Evolutionary conservation across 2,329 filamentous ascomycete genomes (phyloP).

Genomic region (Elsinoe arachidis): DNA sequence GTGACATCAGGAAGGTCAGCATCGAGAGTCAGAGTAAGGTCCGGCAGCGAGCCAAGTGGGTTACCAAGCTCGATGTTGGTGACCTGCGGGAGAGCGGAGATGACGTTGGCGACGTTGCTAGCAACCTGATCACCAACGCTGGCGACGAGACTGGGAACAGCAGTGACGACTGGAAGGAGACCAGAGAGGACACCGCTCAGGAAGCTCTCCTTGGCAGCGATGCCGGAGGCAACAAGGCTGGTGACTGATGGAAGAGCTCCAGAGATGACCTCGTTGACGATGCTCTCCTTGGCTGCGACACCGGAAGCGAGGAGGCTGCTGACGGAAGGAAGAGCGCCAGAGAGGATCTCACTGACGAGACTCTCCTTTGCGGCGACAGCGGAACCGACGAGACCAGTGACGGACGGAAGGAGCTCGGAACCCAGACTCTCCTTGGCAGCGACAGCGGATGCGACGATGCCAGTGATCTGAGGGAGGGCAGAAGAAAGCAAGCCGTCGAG

Average conservation of each 20-base stretch:
- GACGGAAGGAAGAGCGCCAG: background rate
- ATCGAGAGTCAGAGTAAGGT: conserved; percentile 1
- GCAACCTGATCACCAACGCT: background rate
- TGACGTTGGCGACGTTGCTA: background rate
- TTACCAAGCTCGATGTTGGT: conserved; percentile 1
- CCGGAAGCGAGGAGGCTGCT: background rate
- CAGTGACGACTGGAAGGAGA: background rate
- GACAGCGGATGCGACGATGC: background rate
- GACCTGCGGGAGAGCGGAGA: conserved; percentile 1
- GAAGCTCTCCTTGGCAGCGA: background rate
- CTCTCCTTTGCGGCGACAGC: conserved; percentile 1
- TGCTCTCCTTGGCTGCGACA: conserved; percentile 4
- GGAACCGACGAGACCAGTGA: background rate
- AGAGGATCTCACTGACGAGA: background rate
- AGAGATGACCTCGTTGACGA: background rate
- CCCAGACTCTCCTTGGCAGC: background rate
- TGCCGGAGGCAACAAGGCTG: background rate
- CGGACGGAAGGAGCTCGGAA: background rate
- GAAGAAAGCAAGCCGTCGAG: background rate
- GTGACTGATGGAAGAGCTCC: background rate
- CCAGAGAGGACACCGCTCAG: background rate
- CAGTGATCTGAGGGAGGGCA: background rate
- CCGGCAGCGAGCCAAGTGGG: background rate
- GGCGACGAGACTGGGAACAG: background rate
- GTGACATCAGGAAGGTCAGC: conserved; percentile 6